Evolutionary conservation across 169 alveolate species (phyloP), one percentile per base, ranked within the genome.

Genomic region (Nephromyces sp.): DNA sequence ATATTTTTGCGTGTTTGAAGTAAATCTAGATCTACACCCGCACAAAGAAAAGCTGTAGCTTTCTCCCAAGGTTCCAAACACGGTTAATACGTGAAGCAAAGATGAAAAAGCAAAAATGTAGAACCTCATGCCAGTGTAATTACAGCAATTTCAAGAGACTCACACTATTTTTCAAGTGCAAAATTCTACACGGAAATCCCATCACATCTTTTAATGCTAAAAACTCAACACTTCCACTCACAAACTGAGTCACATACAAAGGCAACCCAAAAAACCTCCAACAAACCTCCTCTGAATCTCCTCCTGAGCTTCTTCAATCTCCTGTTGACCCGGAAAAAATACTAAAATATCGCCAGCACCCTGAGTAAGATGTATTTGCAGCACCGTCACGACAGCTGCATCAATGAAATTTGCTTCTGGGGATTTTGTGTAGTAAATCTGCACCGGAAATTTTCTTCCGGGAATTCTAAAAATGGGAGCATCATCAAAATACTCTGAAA

Each of bases 241-340:
- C 15, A 43, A 15, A 43, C n/a, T 43, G 15, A 43, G n/a, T n/a
- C n/a, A n/a, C n/a, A 15, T 43, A 43, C 57, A 43, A 43, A 43
- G 57, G 15, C n/a, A n/a, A 15, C 57, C 57, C n/a, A n/a, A 15
- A 15, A 15, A n/a, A 15, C n/a, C 25, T 43, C 15, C 15, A 43
- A 15, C 77, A 6, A 25, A 76, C 82, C 82, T 63, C 8, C 82
- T 85, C 33, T 85, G 77, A 33, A 82, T 32, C 24, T 66, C 79
- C 66, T 80, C 86, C 25, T 32, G 62, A 5, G 80, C 80, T 35
- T 81, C 90, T 92, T 98, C 87, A 57, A 98, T 97, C 82, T 98
- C 99, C 80, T 98, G 99, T 81, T 98, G 98, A 0, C 99, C 99
- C 0, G 99, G 96, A 99, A 98, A 97, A 87, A 98, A 98, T 30